Conservation (phyloP, 352 stramenopile genomes). For the Pythium sp. region DNA sequence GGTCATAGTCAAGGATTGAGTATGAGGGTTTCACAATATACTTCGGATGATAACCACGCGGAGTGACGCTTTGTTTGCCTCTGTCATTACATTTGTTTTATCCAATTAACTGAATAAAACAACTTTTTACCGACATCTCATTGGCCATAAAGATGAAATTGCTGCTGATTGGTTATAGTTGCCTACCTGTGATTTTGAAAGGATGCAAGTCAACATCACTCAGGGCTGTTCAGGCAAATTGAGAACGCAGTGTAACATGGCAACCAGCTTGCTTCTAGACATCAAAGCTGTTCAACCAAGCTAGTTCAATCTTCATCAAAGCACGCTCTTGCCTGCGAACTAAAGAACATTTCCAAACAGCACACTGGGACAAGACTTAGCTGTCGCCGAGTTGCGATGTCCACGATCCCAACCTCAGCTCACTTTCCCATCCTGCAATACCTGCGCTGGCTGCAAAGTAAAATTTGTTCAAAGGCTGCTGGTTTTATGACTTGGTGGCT, state of each 20-base stretch:
- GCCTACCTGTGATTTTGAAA: not conserved
- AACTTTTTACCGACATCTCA: not conserved
- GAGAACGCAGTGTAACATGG: too few species aligned
- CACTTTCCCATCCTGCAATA: not conserved
- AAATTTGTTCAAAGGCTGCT: not conserved
- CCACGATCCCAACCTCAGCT: not conserved
- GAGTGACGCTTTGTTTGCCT: not conserved
- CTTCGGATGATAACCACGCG: not conserved
- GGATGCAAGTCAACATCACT: not conserved
- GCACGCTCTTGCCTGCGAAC: not conserved
- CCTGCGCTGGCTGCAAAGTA: not conserved
- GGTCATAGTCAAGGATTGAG: constrained; percentile 15
- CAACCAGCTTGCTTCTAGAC: too few species aligned
- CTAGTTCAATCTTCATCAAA: not conserved
- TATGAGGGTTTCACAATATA: not conserved
- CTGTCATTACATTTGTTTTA: not conserved
- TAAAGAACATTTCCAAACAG: not conserved
- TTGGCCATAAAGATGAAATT: not conserved
- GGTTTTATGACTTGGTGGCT: too few species aligned
- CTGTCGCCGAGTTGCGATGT: not conserved
- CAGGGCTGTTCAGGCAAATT: too few species aligned
- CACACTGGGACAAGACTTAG: not conserved
- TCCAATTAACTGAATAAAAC: not conserved
- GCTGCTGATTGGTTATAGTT: not conserved
- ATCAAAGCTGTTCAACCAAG: not conserved